Base-by-base conservation (phyloP, 345 rosid species). In the Chamaenerion angustifolium region DNA sequence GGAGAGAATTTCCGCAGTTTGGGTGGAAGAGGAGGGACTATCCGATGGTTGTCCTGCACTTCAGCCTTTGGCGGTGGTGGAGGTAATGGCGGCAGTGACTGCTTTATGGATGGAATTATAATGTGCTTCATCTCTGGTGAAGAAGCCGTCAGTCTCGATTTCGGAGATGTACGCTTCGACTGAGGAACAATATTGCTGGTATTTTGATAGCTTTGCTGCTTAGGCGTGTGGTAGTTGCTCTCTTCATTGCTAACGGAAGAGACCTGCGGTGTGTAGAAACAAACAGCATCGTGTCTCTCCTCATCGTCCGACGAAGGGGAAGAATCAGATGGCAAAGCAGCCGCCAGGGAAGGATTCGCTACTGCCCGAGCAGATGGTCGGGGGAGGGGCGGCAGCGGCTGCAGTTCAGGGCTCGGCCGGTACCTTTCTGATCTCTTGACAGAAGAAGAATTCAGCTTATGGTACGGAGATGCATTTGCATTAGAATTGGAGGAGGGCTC, bases 111-210 rank as follows among this genome's bases (percentile, higher is more conserved):
- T 11, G 98, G 95, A 9, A 81, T 69, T 42, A 86, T 81, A 15
- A 79, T 95, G 50, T 73, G 87, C 62, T 86, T 90, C 95, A 86
- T 86, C 62, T 83, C 98, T 40, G 95, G 95, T 8, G 95, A 86
- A 65, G 84, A 42, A 51, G 66, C 75, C 0, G 78, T 52, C 16
- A 74, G 43, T 55, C 85, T 61, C 7, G 88, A 73, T 68, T 60
- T 83, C 2, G 98, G 94, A 21, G 98, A 83, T 9, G 94, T 86
- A 53, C 94, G 75, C 70, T 80, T 86, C 12, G 95, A 86, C 35
- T 71, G 80, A 65, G 94, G 95, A 69, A 69, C 67, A 45, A 77
- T 2, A 41, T 37, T 64, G 17, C n/a, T 49, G 21, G 11, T 43
- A 25, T 43, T 43, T 15, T 21, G 17, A 12, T 25, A 21, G 37